These are phyloP conservation scores for Tylopilus subfusipes DNA, from an alignment of 768 basidiomycete species.

Conservation along the genomic window DNA sequence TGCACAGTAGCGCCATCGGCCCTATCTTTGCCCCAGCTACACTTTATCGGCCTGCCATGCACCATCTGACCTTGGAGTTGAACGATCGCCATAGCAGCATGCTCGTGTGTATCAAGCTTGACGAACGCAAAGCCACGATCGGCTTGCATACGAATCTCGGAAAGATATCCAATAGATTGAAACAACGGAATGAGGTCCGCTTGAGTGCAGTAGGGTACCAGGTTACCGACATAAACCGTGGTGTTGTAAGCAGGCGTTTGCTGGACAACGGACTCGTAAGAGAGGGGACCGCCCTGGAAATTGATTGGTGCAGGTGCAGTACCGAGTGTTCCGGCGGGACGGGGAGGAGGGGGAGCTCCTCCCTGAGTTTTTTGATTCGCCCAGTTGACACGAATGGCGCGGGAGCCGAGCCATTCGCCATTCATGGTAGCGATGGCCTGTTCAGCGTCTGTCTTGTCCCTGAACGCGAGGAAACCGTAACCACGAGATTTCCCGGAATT, in stretches of 20 bases:
- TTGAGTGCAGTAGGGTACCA: slow-evolving; percentile 96
- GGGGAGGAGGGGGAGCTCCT: slow-evolving; percentile 35
- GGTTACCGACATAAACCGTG: slow-evolving; percentile 97
- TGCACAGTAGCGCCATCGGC: slow-evolving; percentile 64
- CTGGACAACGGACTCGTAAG: slow-evolving; percentile 88
- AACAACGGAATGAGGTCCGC: slow-evolving; percentile 97
- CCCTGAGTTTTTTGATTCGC: slow-evolving; percentile 98
- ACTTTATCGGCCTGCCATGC: slow-evolving; percentile 96
- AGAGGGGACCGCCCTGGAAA: slow-evolving; percentile 84
- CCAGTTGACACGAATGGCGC: slow-evolving; percentile 99
- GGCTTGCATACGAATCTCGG: slow-evolving; percentile 98
- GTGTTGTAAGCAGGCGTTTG: slow-evolving; percentile 94
- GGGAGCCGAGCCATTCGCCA: slow-evolving; percentile 97
- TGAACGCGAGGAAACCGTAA: slow-evolving; percentile 97
- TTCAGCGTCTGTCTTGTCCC: slow-evolving; percentile 98
- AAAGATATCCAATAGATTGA: slow-evolving; percentile 97
- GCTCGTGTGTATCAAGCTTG: slow-evolving; percentile 97
- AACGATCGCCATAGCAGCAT: slow-evolving; percentile 97
- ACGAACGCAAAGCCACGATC: slow-evolving; percentile 99
- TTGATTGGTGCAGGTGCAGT: slow-evolving; percentile 86
- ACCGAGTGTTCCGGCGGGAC: slow-evolving; percentile 46
- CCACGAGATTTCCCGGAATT: slow-evolving; percentile 98
- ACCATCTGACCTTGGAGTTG: slow-evolving; percentile 97
- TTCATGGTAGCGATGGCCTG: slow-evolving; percentile 99
- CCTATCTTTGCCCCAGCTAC: slow-evolving; percentile 98